Base-by-base conservation (phyloP, 129 eudicot species). In the Arctium minus region DNA sequence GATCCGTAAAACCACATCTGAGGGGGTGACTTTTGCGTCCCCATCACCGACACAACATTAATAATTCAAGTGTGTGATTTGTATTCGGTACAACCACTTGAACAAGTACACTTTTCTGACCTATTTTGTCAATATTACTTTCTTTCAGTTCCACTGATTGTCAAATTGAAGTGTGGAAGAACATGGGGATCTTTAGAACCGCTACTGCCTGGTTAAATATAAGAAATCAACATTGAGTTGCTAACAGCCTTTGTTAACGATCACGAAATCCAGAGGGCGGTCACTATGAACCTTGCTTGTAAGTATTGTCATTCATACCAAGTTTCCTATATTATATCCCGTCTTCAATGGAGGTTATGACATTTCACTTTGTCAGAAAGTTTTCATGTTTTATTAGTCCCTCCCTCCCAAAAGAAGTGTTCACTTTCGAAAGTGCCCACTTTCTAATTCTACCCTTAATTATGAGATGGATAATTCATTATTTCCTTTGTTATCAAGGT, bases 101-200 rank as follows among this genome's bases (percentile, higher is more conserved):
- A 72, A 72, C 17, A 40, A 69, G 60, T 60, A 29, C 31, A 3
- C 75, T 31, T 53, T 53, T 33, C 36, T 76, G 76, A 80, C 53
- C 30, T 2, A 9, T 79, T 11, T n/a, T 30, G 29, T 68, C 77
- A 71, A 35, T 76, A 13, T 64, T 48, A 33, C 15, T 83, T 77
- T 81, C 37, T 82, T 80, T 82, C 95, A 96, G 99, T 93, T 88
- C 98, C 99, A 48, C 79, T 96, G 80, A 95, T 81, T 75, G 97
- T 93, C 74, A 93, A 96, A 86, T 67, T 96, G 77, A 91, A 96
- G 90, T 86, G 89, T 74, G 99, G 99, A 73, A 86, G 73, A 87
- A 91, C 99, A 37, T 96, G 99, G 99, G 99, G 99, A 76, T 87
- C 97, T 40, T 70, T 96, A 88, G 97, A 96, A 88, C 92, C 95